These are phyloP conservation scores for Ophiostoma ulmi DNA, from an alignment of 2,329 filamentous ascomycete genomes.

Conservation along the genomic window DNA sequence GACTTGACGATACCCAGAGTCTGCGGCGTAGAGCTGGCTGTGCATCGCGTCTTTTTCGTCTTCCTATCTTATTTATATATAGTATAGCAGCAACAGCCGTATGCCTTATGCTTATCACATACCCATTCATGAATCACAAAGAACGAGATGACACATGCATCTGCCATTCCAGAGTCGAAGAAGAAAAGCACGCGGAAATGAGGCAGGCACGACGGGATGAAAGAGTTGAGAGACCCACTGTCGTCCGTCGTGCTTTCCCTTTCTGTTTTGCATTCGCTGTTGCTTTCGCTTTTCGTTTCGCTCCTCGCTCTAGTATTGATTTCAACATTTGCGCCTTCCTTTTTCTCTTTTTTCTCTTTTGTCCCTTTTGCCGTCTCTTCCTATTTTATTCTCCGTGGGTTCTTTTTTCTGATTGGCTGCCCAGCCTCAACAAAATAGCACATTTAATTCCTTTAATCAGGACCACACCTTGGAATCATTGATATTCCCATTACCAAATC, in stretches of 20 bases:
- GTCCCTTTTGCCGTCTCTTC: neutral
- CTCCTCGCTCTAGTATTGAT: neutral
- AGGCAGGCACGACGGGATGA: constrained; percentile 3
- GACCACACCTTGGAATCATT: neutral
- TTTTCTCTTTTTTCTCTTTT: neutral
- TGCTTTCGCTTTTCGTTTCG: neutral
- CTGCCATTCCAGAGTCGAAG: neutral
- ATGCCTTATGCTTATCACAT: neutral
- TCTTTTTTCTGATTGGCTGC: constrained; percentile 42
- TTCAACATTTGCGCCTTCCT: neutral
- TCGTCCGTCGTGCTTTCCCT: neutral
- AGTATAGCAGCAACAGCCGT: neutral
- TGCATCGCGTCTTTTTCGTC: neutral
- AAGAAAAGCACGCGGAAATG: neutral
- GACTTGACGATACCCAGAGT: neutral
- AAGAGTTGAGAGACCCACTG: constrained; percentile 6
- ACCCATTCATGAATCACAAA: neutral
- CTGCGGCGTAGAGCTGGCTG: neutral
- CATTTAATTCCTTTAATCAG: constrained; percentile 2
- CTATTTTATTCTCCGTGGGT: neutral
- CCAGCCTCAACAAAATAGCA: constrained; percentile 18
- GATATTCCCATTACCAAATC: constrained; percentile 5
- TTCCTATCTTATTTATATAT: neutral
- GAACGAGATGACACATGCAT: neutral
- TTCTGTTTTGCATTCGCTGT: neutral